These are phyloP conservation scores for Neoboletus brunneissimus DNA, from an alignment of 768 basidiomycete genomes.

Conservation along the genomic window DNA sequence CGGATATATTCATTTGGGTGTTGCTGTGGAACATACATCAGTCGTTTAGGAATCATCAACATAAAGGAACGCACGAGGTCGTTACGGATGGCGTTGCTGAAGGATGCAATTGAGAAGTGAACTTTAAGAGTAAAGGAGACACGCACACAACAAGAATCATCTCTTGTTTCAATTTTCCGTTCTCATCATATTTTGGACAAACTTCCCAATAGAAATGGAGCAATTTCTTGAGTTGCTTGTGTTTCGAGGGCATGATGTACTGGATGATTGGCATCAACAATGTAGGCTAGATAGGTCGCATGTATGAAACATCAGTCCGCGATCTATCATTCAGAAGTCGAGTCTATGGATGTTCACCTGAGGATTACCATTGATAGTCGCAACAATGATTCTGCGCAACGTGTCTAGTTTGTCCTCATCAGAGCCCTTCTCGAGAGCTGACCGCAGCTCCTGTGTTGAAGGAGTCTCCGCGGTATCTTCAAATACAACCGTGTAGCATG, in stretches of 20 bases:
- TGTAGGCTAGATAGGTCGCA: constrained; percentile 53
- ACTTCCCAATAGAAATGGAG: constrained; percentile 97
- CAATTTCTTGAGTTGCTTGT: constrained; percentile 96
- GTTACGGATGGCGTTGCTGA: constrained; percentile 93
- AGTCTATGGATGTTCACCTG: constrained; percentile 53
- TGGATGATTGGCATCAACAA: constrained; percentile 98
- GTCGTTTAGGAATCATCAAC: not conserved
- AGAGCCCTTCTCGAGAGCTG: constrained; percentile 87
- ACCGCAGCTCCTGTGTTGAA: constrained; percentile 77
- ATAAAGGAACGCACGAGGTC: constrained; percentile 67
- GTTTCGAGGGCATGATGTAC: constrained; percentile 92
- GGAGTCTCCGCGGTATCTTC: constrained; percentile 74
- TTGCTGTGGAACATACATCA: constrained; percentile 56
- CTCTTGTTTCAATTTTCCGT: constrained; percentile 97
- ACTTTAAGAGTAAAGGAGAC: not conserved
- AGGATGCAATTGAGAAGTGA: constrained; percentile 9
- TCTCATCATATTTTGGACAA: constrained; percentile 96
- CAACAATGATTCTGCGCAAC: constrained; percentile 88
- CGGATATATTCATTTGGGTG: constrained; percentile 99
- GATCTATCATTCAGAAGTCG: not conserved
- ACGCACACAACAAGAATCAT: constrained; percentile 98
- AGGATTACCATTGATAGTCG: constrained; percentile 91
- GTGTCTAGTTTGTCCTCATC: constrained; percentile 97
- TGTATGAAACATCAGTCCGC: not conserved
- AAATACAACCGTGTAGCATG: constrained; percentile 77